Base-by-base conservation (phyloP, 2,329 filamentous ascomycete species). In the Esteya vermicola region DNA sequence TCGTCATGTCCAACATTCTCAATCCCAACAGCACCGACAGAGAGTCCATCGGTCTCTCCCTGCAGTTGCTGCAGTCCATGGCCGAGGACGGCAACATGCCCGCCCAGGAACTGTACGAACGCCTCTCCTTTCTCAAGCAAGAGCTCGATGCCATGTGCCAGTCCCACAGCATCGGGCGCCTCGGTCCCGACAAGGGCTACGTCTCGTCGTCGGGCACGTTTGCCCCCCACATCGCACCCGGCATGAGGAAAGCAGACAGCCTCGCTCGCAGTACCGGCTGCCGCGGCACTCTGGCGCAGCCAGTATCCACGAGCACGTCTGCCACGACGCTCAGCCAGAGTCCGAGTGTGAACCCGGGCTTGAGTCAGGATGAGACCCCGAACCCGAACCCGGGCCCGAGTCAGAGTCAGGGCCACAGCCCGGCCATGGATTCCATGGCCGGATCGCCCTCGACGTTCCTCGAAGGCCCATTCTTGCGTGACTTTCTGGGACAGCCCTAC, bases 11-110 rank as follows among this genome's bases (percentile, higher is more conserved):
- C 14, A 47, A 48, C 23, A 45, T 52, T 7, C 48, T 57, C 22
- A 18, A 26, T 8, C 42, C 47, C 6, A 50, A 48, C 22, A 41
- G 40, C 21, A 41, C 45, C 32, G 50, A 50, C 40, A 38, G 36
- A n/a, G 44, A 53, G 25, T 43, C 48, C 4, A 48, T 50, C 27
- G 46, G 43, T 13, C 38, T 52, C 22, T 46, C 48, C 4, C 38
- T 43, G 14, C 44, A 42, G 3, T 44, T 53, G 5, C 43, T 53
- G 6, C 50, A 49, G 35, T 49, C 48, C 30, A 53, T 53, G 51
- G 46, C 46, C 22, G 50, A 53, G 18, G 50, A 53, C 30, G 51
- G 51, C 9, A 53, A 52, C 34, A 41, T 53, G 9, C 50, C 51
- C 2, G 51, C 51, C 10, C 45, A 40, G n/a, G 51, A 52, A 33